Percentiles rank a stretch among this genome's conserved stretches.
Evolutionary conservation across 768 basidiomycete genomes (phyloP).

Genomic region (Wakefieldia striispora): DNA sequence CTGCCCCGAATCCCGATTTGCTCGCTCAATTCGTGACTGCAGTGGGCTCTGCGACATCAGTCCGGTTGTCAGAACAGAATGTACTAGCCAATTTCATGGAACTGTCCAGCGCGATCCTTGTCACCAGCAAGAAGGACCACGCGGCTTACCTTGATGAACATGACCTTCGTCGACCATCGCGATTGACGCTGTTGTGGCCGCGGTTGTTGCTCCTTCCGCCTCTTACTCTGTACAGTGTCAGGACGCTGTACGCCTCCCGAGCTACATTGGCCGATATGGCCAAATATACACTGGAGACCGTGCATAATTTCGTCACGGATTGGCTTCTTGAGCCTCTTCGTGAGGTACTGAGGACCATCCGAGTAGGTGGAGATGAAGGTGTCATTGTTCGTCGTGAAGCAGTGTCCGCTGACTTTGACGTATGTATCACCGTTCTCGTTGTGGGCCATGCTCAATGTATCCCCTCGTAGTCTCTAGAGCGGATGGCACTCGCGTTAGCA

Average conservation of each 20-base stretch:
- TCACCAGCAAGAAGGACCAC: slow-evolving; percentile 30
- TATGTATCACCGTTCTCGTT: slow-evolving; percentile 31
- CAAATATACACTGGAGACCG: slow-evolving; percentile 61
- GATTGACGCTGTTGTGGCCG: slow-evolving; percentile 77
- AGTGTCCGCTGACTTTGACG: slow-evolving; percentile 81
- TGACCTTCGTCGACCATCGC: slow-evolving; percentile 63
- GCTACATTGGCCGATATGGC: slow-evolving; percentile 54
- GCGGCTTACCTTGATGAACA: slow-evolving; percentile 28
- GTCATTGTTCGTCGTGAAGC: slow-evolving; percentile 79
- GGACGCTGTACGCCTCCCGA: slow-evolving; percentile 56
- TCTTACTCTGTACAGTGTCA: slow-evolving; percentile 49
- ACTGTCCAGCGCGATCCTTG: slow-evolving; percentile 19
- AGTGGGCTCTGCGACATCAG: slow-evolving; percentile 17
- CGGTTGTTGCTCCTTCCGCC: slow-evolving; percentile 76
- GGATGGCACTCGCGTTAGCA: slow-evolving; percentile 87
- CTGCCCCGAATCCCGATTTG: slow-evolving; percentile 9
- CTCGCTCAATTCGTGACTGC: slow-evolving; percentile 23
- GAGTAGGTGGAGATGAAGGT: slow-evolving; percentile 73
- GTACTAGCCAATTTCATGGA: slow-evolving; percentile 11
- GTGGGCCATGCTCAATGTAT: neutral
- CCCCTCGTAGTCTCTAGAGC: slow-evolving; percentile 72
- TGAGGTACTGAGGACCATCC: slow-evolving; percentile 78
- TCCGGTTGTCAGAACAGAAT: slow-evolving; percentile 11
- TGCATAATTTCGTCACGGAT: slow-evolving; percentile 68
- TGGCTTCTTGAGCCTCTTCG: slow-evolving; percentile 88